Percentiles rank a stretch among this genome's conserved stretches.
Conservation (phyloP, 108 stramenopile genomes). For the Hondaea fermentalgiana region DNA sequence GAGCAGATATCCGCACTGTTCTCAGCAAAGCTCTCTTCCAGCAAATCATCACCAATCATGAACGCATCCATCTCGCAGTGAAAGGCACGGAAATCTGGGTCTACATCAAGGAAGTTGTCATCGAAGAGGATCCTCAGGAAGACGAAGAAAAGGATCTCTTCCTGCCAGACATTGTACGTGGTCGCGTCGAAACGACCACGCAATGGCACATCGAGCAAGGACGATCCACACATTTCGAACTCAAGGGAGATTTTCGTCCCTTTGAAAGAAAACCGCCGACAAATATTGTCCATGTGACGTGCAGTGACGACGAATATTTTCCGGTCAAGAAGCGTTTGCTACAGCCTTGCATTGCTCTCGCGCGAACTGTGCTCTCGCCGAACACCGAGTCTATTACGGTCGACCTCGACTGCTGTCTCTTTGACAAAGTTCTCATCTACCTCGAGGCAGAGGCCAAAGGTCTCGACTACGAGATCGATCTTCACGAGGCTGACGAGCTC, state of each 20-base stretch:
- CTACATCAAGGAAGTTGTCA: background rate
- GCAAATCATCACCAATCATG: background rate
- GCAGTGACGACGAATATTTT: constrained; percentile 8
- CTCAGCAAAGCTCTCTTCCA: background rate
- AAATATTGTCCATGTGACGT: background rate
- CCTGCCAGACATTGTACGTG: background rate
- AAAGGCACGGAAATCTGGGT: background rate
- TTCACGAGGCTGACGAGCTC: background rate
- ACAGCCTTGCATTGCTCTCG: constrained; percentile 10
- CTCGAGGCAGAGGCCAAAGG: constrained; percentile 4
- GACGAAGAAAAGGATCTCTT: background rate
- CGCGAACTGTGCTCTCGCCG: background rate
- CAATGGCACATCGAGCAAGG: background rate
- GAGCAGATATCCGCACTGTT: background rate
- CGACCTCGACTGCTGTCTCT: constrained; percentile 13
- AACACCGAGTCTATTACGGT: background rate
- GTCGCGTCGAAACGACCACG: background rate
- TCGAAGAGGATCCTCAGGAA: background rate
- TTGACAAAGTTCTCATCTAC: constrained; percentile 11
- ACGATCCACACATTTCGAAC: background rate
- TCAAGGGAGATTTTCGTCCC: background rate
- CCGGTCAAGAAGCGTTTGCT: background rate
- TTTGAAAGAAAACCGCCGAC: background rate
- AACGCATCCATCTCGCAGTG: background rate
- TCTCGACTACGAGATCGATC: background rate